Base-by-base conservation (phyloP, 2,329 filamentous ascomycete species). In the Botrytis pseudocinerea region DNA sequence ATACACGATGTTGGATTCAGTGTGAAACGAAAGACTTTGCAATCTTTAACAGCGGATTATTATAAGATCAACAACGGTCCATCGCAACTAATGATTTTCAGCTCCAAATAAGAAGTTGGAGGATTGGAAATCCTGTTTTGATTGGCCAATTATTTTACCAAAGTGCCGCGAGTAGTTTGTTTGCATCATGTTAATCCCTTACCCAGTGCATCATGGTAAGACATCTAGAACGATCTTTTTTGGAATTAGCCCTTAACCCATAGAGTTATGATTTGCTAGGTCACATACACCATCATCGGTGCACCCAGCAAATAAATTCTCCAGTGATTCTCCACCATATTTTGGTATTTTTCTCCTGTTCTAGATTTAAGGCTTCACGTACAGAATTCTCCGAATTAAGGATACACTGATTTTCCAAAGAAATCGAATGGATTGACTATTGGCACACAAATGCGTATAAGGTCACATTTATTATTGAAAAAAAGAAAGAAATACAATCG, bases 171-270 rank as follows among this genome's bases (percentile, higher is more conserved):
- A 35, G 28, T 60, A 60, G 57, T 35, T 25, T 46, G 42, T 48
- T 35, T 46, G 63, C 42, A 48, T 62, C 60, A 62, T 62, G 35
- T 62, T 62, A 57, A 57, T 28, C 51, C 51, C 14, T 57, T 57
- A 57, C 51, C 51, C 51, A 57, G 51, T 57, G 9, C 51, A 57
- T n/a, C 44, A 54, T 66, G 46, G 35, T 54, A 66, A 66, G 64
- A 66, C 64, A 66, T 66, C 64, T 54, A 54, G 64, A 66, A 40
- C 64, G 64, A 66, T 54, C 64, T 51, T 38, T 66, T 66, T 54
- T n/a, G 8, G 32, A n/a, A 66, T 66, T 35, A 48, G 46, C 22
- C 32, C 32, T 51, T 64, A 22, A 22, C 61, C 22, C n/a, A 44
- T 22, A 22, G 22, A 54, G 44, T 66, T 51, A 66, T 54, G 32